Conservation (phyloP, 2,329 filamentous ascomycete genomes). For the Biscogniauxia marginata region DNA sequence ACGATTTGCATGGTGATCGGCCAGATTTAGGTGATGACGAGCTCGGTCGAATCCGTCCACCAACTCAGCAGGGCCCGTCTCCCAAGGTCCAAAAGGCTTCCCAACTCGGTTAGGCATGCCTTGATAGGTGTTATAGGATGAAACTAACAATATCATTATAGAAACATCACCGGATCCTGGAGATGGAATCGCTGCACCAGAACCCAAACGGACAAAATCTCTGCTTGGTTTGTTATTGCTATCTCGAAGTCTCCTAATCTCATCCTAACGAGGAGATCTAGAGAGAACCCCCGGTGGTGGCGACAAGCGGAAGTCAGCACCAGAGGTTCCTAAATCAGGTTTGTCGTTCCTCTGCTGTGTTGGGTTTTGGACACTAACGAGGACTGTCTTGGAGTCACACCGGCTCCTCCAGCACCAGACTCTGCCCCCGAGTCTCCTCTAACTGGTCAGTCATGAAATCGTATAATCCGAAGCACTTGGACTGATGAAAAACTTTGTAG, state of each 20-base stretch:
- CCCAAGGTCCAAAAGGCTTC: too few species aligned
- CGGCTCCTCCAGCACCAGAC: not conserved
- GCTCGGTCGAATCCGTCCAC: slow-evolving; percentile 1
- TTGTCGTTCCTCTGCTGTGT: not conserved
- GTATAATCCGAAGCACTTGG: not conserved
- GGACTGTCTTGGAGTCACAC: not conserved
- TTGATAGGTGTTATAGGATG: too few species aligned
- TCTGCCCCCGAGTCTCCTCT: not conserved
- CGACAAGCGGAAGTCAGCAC: not conserved
- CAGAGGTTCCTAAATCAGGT: not conserved
- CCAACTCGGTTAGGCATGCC: too few species aligned
- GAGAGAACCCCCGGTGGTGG: not conserved
- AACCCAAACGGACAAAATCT: not conserved
- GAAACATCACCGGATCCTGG: not conserved
- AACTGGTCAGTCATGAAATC: not conserved
- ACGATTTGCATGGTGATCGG: slow-evolving; percentile 17
- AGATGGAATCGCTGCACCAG: not conserved
- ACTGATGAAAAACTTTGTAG: not conserved
- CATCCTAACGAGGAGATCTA: not conserved
- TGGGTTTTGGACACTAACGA: not conserved
- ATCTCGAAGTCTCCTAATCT: not conserved
- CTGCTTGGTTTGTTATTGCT: not conserved
- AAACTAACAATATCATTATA: not conserved
- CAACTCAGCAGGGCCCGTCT: not conserved
- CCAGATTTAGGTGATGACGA: slow-evolving; percentile 13